These are phyloP conservation scores for Hypsizygus marmoreus DNA, from an alignment of 768 basidiomycete species.

Conservation along the genomic window DNA sequence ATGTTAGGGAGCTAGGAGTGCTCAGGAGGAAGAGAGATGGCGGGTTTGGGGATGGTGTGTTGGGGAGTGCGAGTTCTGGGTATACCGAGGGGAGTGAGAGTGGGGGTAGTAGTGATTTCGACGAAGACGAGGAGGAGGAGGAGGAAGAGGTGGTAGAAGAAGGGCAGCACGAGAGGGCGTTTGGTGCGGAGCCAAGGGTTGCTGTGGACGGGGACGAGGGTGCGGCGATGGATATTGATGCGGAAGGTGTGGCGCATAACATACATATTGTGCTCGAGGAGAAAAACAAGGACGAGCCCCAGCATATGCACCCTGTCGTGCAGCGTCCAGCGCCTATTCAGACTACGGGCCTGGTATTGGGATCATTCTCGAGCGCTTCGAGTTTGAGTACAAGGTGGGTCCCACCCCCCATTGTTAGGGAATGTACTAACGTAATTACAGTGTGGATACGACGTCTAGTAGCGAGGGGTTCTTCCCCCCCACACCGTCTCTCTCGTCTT, in stretches of 20 bases:
- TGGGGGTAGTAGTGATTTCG: constrained; percentile 16
- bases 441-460: constrained; percentile 7
- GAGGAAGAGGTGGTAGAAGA: constrained; percentile 21
- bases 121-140: constrained; percentile 24
- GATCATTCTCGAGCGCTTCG: constrained; percentile 4
- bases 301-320: constrained; percentile 60
- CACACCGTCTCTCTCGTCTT: neutral
- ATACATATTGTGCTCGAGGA: constrained; percentile 24
- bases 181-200: constrained; percentile 21
- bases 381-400: constrained; percentile 12
- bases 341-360: constrained; percentile 12
- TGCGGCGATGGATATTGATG: constrained; percentile 6
- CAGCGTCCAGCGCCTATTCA: constrained; percentile 30
- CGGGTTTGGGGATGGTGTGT: neutral
- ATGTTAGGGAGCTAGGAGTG: constrained; percentile 25
- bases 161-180: constrained; percentile 14
- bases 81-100: constrained; percentile 22
- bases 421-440: neutral
- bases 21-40: constrained; percentile 27
- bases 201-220: constrained; percentile 29
- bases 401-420: neutral
- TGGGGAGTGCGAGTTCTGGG: neutral
- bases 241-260: constrained; percentile 8
- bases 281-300: constrained; percentile 31
- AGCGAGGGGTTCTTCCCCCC: constrained; percentile 6